Evolutionary conservation across 306 rosid species (phyloP).

Genomic region (Psophocarpus tetragonolobus): DNA sequence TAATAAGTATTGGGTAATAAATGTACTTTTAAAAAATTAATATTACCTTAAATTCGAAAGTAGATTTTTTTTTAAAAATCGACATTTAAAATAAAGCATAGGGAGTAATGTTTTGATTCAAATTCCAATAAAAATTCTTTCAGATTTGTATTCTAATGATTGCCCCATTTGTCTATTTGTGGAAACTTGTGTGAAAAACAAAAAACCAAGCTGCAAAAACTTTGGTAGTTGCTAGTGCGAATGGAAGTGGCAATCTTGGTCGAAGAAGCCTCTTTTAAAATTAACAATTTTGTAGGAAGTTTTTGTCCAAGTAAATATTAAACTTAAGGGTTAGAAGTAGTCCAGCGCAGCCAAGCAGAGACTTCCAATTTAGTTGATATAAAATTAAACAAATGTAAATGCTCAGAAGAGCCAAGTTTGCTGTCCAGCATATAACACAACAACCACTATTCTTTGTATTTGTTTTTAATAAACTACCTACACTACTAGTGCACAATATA

Average conservation of each 20-base stretch:
- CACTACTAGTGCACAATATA: neutral
- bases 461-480: slow-evolving; percentile 1
- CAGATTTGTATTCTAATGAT: neutral
- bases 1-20: no score
- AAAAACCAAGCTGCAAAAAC: neutral
- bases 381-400: slow-evolving; percentile 4
- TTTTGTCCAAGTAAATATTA: neutral
- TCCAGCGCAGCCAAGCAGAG: neutral
- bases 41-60: no score
- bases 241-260: neutral
- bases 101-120: neutral
- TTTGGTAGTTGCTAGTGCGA: neutral
- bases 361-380: neutral
- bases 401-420: slow-evolving; percentile 26
- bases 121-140: neutral
- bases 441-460: neutral
- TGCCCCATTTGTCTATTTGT: neutral
- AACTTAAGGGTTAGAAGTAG: neutral
- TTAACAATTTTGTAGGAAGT: neutral
- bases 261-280: neutral
- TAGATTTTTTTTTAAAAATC: no score
- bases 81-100: no score
- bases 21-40: no score
- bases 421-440: slow-evolving; percentile 2
- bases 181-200: neutral